phyloP scores from a whole-genome alignment of 2,329 filamentous ascomycete genomes.

The Lachnum nothofagi region DNA sequence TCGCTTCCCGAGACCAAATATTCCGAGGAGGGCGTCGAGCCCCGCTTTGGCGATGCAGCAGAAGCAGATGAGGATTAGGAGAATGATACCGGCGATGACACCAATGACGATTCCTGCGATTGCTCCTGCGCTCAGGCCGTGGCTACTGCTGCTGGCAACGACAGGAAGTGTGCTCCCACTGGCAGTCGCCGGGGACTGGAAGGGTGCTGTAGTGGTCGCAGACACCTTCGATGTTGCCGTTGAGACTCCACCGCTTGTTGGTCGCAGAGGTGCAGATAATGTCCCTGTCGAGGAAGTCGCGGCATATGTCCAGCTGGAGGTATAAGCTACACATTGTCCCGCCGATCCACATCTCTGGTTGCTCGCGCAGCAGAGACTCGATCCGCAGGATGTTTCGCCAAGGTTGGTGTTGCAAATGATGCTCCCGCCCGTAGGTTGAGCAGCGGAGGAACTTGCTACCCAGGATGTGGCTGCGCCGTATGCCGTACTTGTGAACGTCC shows the following conservation, averaged over 20 bases:
- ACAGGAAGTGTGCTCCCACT: constrained; percentile 36
- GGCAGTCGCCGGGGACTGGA: constrained; percentile 48
- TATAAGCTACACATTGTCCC: constrained; percentile 21
- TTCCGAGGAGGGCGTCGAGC: constrained; percentile 53
- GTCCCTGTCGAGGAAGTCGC: constrained; percentile 11
- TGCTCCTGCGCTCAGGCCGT: constrained; percentile 60
- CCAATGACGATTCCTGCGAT: constrained; percentile 80
- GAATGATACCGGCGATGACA: constrained; percentile 58
- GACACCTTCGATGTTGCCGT: constrained; percentile 53
- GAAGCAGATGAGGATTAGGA: constrained; percentile 68
- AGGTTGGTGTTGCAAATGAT: constrained; percentile 47
- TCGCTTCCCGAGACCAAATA: constrained; percentile 56
- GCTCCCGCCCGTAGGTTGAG: constrained; percentile 18
- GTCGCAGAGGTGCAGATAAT: constrained; percentile 41
- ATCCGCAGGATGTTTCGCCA: constrained; percentile 59
- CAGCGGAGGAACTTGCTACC: constrained; percentile 6
- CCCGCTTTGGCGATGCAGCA: constrained; percentile 64
- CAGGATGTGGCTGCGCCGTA: constrained; percentile 43
- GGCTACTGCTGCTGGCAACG: constrained; percentile 6
- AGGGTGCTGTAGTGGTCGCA: constrained; percentile 42
- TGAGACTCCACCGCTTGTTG: constrained; percentile 46
- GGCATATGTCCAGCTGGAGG: constrained; percentile 35
- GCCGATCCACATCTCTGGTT: constrained; percentile 59
- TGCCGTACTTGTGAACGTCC: constrained; percentile 52
- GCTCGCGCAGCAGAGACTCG: constrained; percentile 64